Evolutionary conservation across 352 stramenopile genomes (phyloP), one percentile per base, ranked within the genome.

Genomic region (Phytophthora uliginosa): DNA sequence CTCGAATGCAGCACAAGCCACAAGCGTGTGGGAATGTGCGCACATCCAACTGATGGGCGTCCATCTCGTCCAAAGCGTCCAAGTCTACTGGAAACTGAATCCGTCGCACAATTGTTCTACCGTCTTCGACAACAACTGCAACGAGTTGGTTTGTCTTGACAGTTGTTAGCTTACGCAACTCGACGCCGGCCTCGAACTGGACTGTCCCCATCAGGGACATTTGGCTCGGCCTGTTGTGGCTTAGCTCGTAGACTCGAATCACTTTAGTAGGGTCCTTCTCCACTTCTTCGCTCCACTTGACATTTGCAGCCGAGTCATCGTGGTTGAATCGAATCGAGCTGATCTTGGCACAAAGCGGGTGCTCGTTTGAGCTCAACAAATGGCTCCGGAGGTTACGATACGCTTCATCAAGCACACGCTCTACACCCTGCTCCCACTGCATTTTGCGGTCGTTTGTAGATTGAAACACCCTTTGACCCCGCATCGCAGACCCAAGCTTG

Each of bases 231-330:
- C 13, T 51, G 51, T 36, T 40, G 24, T 6, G 28, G 15, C 13
- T 15, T 18, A 64, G 7, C 8, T 73, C 33, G n/a, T 69, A 62
- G 40, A 78, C 26, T 8, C 24, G 18, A 31, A 78, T 56, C 15
- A 64, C 57, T 51, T 76, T 73, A 2, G 34, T 63, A 1, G 61
- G 71, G 0, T 73, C 66, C 31, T 73, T 78, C 7, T 72, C 57
- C 1, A 66, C 52, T 63, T 78, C 57, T 10, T 76, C 52, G 4
- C 4, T 63, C 66, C 66, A 75, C 5, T 24, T 17, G n/a, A 75
- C 20, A 1, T 62, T 54, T 7, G 72, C 24, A 33, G 9, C 12
- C 28, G 22, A 20, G 12, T 7, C 51, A 34, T 76, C 66, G n/a
- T 17, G 45, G 31, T 7, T 42, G 12, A 42, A 7, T 42, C 10